Conservation (phyloP, 2,329 filamentous ascomycete genomes). For the Capronia epimyces region DNA sequence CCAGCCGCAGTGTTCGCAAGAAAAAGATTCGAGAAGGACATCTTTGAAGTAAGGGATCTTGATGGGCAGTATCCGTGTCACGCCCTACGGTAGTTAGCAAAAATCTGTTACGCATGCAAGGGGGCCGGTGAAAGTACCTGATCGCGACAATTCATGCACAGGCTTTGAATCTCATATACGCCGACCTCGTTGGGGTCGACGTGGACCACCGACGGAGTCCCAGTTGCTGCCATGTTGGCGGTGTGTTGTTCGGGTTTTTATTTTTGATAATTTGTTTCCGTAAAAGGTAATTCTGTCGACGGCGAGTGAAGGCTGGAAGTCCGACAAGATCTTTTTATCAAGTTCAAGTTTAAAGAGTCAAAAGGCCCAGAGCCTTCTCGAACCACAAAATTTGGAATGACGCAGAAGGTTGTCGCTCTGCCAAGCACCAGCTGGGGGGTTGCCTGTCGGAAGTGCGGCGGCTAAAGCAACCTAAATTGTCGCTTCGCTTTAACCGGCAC, state of each 20-base stretch:
- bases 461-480: conserved; percentile 14
- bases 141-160: conserved; percentile 81
- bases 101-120: conserved; percentile 1
- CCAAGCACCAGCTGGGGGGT: conserved; percentile 13
- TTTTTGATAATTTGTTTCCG: neutral
- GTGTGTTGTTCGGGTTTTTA: neutral
- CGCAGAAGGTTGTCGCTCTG: conserved; percentile 18
- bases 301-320: neutral
- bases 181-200: conserved; percentile 31
- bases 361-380: conserved; percentile 12
- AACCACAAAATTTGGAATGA: conserved; percentile 21
- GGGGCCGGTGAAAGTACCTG: conserved; percentile 54
- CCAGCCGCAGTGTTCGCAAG: conserved; percentile 81
- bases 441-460: conserved; percentile 2
- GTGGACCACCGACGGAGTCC: conserved; percentile 17
- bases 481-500: neutral
- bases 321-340: neutral
- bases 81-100: conserved; percentile 54
- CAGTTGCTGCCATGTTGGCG: conserved; percentile 9
- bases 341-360: neutral
- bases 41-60: conserved; percentile 96
- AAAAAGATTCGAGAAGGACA: conserved; percentile 94
- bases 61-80: conserved; percentile 79
- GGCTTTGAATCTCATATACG: conserved; percentile 55
- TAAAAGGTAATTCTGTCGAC: too few species aligned